Base-by-base conservation (phyloP, 805 yeast species). In the Lachancea sp. region DNA sequence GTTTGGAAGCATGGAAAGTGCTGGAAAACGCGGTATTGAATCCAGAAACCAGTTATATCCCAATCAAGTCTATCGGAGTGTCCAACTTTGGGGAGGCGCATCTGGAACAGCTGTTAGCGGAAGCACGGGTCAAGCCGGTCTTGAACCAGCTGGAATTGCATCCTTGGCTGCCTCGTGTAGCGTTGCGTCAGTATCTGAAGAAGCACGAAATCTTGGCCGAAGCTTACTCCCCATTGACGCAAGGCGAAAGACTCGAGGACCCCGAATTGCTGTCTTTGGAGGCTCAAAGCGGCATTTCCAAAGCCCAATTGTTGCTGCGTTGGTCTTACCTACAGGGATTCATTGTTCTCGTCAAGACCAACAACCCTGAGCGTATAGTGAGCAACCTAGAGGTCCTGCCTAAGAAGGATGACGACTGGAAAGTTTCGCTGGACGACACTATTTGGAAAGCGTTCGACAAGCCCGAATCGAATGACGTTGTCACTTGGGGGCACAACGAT, bases 71-170 rank as follows among this genome's bases (percentile, higher is more conserved):
- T 13, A 79, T 86, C 47, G 95, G 95, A 40, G 90, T 86, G 13
- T 85, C 95, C 9, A 85, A 85, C 66, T 85, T 73, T 55, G 86
- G 87, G 38, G 57, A 64, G 13, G 65, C 61, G 2, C 87, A 81
- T 57, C 59, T 85, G 22, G 73, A 79, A 46, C 83, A 82, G 58
- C 63, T 85, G 37, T 66, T 82, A 36, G 73, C 72, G 3, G 77
- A 69, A 1, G 57, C 77, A 49, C 72, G 63, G 46, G 57, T 74
- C 49, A 71, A 71, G 48, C 90, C 95, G 0, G 86, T 81, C 0
- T 81, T 85, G 34, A 82, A 87, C 62, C 95, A 88, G 61, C 76
- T 87, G 57, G 95, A 86, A 63, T 72, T 85, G 41, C 85, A 86
- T 47, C 95, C 93, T 17, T 85, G 93, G 90, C 70, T 82, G 54